Evolutionary conservation across 164 flowering plant genomes (phyloP).

Genomic region (Tetracentron sinense): DNA sequence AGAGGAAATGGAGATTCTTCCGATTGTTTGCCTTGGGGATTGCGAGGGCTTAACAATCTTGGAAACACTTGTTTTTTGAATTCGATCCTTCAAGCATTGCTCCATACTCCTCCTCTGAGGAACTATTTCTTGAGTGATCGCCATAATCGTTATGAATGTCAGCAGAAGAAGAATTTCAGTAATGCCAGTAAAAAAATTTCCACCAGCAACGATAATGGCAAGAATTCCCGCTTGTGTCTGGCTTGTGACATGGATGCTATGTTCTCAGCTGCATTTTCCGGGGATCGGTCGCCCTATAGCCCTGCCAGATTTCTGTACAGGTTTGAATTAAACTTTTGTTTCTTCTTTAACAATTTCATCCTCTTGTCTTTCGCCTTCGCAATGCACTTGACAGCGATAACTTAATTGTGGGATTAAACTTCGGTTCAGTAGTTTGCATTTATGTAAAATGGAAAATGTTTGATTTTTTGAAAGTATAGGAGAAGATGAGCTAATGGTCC

Average conservation of each 20-base stretch:
- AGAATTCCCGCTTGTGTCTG: conserved; percentile 43
- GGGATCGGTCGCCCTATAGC: conserved; percentile 70
- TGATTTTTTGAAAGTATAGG: neutral
- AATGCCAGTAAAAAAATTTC: conserved; percentile 11
- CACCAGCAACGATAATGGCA: neutral
- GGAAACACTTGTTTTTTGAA: conserved; percentile 96
- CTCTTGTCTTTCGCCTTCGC: neutral
- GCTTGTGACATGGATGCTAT: conserved; percentile 79
- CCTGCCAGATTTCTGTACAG: conserved; percentile 86
- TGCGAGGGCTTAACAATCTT: conserved; percentile 77
- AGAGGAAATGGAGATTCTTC: conserved; percentile 12
- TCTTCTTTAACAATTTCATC: neutral
- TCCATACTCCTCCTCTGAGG: conserved; percentile 84
- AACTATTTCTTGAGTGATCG: conserved; percentile 82
- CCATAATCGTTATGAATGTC: conserved; percentile 64
- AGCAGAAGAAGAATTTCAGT: conserved; percentile 32
- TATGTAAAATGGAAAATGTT: neutral
- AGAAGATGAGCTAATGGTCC: neutral
- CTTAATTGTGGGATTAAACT: neutral
- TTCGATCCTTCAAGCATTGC: conserved; percentile 86
- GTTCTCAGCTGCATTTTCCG: conserved; percentile 72
- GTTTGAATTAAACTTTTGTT: conserved; percentile 23
- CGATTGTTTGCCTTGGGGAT: conserved; percentile 48
- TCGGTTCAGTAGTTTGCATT: neutral
- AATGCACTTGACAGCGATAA: neutral